Evolutionary conservation across 768 basidiomycete genomes (phyloP).

Genomic region (Omphalotus guepiniiformis): DNA sequence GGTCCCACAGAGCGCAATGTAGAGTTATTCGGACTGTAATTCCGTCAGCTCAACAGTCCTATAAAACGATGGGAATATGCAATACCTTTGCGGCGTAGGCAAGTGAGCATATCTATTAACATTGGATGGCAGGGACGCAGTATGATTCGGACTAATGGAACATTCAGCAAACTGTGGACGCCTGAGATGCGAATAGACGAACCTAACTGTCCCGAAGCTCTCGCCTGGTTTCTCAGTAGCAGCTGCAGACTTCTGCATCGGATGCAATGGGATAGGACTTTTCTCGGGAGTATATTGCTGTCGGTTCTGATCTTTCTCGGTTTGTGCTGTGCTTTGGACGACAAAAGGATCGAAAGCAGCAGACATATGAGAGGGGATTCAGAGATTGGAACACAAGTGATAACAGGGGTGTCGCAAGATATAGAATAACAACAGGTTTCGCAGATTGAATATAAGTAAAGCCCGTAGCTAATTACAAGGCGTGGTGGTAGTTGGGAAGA

Average conservation of each 20-base stretch:
- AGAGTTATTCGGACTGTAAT: slow-evolving; percentile 4
- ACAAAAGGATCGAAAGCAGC: background rate
- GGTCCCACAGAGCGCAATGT: background rate
- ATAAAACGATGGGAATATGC: background rate
- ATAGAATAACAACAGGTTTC: background rate
- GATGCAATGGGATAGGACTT: background rate
- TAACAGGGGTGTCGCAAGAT: background rate
- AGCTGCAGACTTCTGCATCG: background rate
- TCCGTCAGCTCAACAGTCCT: background rate
- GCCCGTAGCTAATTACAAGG: background rate
- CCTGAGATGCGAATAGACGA: slow-evolving; percentile 1
- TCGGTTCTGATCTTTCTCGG: background rate
- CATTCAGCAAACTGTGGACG: background rate
- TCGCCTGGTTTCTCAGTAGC: background rate
- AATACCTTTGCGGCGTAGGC: slow-evolving; percentile 7
- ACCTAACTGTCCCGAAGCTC: background rate
- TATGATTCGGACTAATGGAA: background rate
- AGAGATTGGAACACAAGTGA: background rate
- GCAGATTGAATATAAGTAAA: slow-evolving; percentile 2
- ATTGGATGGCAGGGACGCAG: background rate
- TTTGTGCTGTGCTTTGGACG: background rate
- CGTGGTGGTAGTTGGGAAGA: background rate
- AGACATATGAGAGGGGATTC: background rate
- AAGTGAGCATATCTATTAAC: slow-evolving; percentile 3
- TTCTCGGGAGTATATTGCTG: background rate